phyloP scores from a whole-genome alignment of 2,329 filamentous ascomycete species.

The Sphaceloma murrayae region DNA sequence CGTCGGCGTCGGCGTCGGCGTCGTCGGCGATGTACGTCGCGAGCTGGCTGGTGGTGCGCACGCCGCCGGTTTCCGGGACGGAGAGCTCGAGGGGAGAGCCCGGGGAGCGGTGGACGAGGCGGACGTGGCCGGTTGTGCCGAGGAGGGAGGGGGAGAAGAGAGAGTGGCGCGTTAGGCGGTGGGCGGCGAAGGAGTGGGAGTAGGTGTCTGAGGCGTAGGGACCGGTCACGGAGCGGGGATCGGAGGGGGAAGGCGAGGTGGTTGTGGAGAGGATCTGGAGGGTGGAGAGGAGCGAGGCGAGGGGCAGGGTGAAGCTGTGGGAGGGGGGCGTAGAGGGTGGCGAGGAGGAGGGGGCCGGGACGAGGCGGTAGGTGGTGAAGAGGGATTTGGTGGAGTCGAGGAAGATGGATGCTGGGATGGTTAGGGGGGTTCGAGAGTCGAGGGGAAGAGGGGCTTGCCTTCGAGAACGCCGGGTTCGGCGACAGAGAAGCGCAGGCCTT shows the following conservation, averaged over 20 bases:
- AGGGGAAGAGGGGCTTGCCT: constrained; percentile 43
- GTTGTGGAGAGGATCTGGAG: constrained; percentile 81
- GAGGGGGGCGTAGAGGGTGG: constrained; percentile 33
- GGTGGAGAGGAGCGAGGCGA: constrained; percentile 81
- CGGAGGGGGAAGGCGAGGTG: constrained; percentile 32
- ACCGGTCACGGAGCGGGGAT: neutral
- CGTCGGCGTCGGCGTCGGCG: neutral
- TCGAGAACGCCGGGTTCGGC: constrained; percentile 89
- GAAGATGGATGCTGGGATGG: constrained; percentile 57
- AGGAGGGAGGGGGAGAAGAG: constrained; percentile 77
- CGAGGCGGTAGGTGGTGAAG: constrained; percentile 76
- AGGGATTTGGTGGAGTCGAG: constrained; percentile 80
- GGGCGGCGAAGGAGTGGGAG: constrained; percentile 30
- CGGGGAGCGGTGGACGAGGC: constrained; percentile 62
- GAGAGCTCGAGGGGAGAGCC: constrained; percentile 88
- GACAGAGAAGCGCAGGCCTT: constrained; percentile 77
- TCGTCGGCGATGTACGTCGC: constrained; percentile 57
- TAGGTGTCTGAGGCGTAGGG: constrained; percentile 20
- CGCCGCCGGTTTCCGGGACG: constrained; percentile 78
- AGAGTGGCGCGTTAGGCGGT: constrained; percentile 34
- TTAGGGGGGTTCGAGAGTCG: constrained; percentile 8
- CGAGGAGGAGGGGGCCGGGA: constrained; percentile 37
- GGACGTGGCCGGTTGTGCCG: constrained; percentile 77
- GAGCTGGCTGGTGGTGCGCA: constrained; percentile 82
- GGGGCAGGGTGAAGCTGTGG: constrained; percentile 72